Percentiles rank a stretch among this genome's conserved stretches.
Evolutionary conservation across 345 rosid species (phyloP).

Genomic region (Eucalyptus cladocalyx): DNA sequence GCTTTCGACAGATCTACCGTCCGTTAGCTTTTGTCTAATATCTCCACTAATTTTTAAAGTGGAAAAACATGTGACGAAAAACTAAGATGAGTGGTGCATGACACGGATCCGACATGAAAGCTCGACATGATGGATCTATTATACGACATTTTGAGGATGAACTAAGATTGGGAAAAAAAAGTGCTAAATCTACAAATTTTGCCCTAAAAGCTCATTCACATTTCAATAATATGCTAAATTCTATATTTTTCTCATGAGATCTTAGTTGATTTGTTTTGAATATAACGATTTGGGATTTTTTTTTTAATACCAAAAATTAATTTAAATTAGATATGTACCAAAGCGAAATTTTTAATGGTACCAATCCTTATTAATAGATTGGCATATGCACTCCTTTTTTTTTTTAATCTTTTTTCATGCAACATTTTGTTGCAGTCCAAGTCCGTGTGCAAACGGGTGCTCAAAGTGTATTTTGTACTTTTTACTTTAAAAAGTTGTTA

Average conservation of each 20-base stretch:
- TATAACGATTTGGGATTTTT: not conserved
- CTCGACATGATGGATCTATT: not conserved
- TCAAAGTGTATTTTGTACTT: not conserved
- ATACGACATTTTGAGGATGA: not conserved
- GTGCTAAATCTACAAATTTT: not conserved
- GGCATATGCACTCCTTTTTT: not conserved
- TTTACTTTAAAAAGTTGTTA: not conserved
- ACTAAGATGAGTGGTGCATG: not conserved
- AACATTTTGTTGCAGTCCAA: not conserved
- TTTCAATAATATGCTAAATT: not conserved
- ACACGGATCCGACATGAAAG: not conserved
- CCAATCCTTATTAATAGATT: not conserved
- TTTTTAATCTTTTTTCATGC: not conserved
- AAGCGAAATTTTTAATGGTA: not conserved
- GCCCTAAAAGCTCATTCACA: not conserved
- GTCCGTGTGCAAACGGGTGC: not conserved
- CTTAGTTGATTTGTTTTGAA: not conserved
- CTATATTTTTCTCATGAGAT: not conserved
- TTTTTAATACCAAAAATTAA: not conserved
- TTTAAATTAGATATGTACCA: too few relatives aligned
- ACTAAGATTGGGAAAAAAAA: not conserved
- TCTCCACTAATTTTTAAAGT: not conserved
- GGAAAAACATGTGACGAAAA: not conserved
- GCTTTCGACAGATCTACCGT: rapidly evolving
- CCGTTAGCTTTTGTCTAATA: rapidly evolving